Conservation (phyloP, 2,329 filamentous ascomycete genomes). For the Scedosporium dehoogii region DNA sequence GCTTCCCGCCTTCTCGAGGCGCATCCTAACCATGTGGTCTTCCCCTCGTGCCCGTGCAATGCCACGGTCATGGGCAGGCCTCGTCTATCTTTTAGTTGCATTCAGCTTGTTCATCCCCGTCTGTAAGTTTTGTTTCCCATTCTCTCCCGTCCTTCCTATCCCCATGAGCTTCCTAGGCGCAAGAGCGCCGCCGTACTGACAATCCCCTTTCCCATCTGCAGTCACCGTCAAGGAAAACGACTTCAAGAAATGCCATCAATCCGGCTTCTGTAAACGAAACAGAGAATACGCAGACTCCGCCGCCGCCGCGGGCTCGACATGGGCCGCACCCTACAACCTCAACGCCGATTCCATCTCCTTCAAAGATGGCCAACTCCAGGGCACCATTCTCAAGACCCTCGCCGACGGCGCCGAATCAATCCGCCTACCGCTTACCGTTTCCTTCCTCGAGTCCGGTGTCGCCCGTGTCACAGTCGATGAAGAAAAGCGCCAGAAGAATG, state of each 20-base stretch:
- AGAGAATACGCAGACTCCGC: slow-evolving; percentile 78
- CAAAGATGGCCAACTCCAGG: slow-evolving; percentile 70
- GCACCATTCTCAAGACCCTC: slow-evolving; percentile 71
- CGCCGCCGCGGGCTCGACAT: slow-evolving; percentile 51
- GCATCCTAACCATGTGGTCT: slow-evolving; percentile 5
- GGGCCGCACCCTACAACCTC: slow-evolving; percentile 74
- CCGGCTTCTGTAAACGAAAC: slow-evolving; percentile 95
- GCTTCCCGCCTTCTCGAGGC: not conserved
- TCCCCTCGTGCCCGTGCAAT: not conserved
- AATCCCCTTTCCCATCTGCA: slow-evolving; percentile 23
- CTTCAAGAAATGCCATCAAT: slow-evolving; percentile 94
- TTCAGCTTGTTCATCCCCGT: slow-evolving; percentile 8
- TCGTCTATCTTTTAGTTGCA: slow-evolving; percentile 2
- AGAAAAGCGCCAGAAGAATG: slow-evolving; percentile 76
- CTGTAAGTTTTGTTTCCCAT: slow-evolving; percentile 4
- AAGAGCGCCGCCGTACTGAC: not conserved
- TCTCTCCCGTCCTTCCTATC: not conserved
- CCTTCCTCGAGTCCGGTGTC: slow-evolving; percentile 82
- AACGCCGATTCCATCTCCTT: slow-evolving; percentile 62
- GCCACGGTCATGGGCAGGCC: not conserved
- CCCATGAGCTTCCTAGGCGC: not conserved
- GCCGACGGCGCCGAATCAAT: slow-evolving; percentile 54
- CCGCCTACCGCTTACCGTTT: slow-evolving; percentile 71
- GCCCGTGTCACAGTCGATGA: slow-evolving; percentile 86
- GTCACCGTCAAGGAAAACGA: slow-evolving; percentile 87